Conservation (phyloP, 345 rosid species). For the Gossypium herbaceum region DNA sequence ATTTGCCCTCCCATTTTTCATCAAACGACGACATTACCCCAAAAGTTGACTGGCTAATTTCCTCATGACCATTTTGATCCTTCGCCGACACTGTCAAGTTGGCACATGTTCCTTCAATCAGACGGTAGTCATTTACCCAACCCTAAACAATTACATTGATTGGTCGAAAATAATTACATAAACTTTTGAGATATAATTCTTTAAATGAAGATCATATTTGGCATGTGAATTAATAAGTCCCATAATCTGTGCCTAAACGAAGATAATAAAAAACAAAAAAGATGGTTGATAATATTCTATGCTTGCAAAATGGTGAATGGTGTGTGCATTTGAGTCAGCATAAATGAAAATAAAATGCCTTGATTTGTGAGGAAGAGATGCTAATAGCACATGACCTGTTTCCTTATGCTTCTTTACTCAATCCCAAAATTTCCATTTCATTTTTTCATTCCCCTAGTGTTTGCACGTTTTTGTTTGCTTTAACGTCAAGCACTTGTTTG, state of each 20-base stretch:
- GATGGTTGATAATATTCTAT: not conserved
- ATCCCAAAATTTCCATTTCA: not conserved
- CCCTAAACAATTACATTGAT: not conserved
- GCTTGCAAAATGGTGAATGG: slow-evolving; percentile 5
- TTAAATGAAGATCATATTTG: too few species aligned
- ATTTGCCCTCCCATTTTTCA: not conserved
- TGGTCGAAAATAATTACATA: not conserved
- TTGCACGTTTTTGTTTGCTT: not conserved
- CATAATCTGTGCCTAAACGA: not conserved
- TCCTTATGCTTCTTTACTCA: slow-evolving; percentile 2
- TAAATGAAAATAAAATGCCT: not conserved
- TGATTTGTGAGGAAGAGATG: slow-evolving; percentile 6
- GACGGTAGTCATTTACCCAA: not conserved
- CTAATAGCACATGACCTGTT: slow-evolving; percentile 9
- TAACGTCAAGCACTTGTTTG: not conserved
- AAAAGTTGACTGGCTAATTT: too few species aligned
- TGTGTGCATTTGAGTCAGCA: not conserved
- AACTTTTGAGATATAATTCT: too few species aligned
- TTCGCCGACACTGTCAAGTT: slow-evolving; percentile 1
- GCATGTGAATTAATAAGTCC: too few species aligned
- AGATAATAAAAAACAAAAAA: not conserved
- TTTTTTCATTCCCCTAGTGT: not conserved
- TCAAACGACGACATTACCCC: not conserved
- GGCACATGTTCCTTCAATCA: not conserved
- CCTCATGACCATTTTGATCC: not conserved